Evolutionary conservation across 225 moss, liverwort and hornwort genomes (phyloP), one percentile per base, ranked within the genome.

Genomic region (Neckera pumila): DNA sequence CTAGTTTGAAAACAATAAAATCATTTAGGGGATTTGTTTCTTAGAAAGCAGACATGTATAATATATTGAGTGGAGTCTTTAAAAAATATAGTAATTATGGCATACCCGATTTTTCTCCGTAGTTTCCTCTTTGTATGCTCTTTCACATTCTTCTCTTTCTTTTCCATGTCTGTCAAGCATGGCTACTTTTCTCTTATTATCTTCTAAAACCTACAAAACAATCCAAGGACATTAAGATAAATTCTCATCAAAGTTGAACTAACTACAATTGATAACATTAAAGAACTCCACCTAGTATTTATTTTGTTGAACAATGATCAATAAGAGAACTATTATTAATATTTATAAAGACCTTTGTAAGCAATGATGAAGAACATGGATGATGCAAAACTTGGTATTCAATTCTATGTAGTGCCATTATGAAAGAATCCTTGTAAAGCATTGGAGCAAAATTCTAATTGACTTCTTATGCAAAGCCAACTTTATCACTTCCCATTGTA

Each of bases 141-240:
- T 94, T 80, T 94, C 89, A 71, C 82, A 92, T 78, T 88, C 92
- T 11, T 94, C 93, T 80, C 91, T 95, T 66, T 96, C 94, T 79
- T 89, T 90, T 5, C 85, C 66, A 89, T 97, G 96, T 59, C 94
- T 92, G 64, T 95, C 89, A 62, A 95, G 91, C 94, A 96, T 97
- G 27, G 91, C 90, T 7, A 89, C 91, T 88, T 97, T 96, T 86
- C 93, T 91, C 84, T 94, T 97, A 82, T 97, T 97, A 83, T 97
- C 97, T 47, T 97, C 97, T 88, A 97, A 92, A 84, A 96, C 89
- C 96, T 97, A 74, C 66, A 91, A 82, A 43, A 0, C 40, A 58
- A n/a, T 28, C 8, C 2, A 30, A 40, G 0, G 20, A 59, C 8
- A 28, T 19, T 3, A 20, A 40, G 8, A 28, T 19, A 59, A 40